Conservation (phyloP, 2,329 filamentous ascomycete genomes). For the Tolypocladium guangdongense region DNA sequence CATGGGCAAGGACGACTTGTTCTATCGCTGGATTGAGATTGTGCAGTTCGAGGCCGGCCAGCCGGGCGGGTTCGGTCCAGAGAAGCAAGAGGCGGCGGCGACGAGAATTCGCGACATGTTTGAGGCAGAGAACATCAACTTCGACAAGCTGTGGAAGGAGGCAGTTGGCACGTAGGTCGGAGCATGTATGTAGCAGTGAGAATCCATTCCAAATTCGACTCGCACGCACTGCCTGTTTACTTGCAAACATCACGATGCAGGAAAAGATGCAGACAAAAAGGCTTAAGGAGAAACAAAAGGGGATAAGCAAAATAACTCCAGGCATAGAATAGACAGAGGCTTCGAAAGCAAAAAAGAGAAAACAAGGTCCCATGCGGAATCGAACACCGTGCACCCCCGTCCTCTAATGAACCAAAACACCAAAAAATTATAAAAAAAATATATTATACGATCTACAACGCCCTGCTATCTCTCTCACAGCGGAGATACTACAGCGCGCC, state of each 20-base stretch:
- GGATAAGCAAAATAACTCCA: neutral
- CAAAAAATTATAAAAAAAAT: slow-evolving; percentile 1
- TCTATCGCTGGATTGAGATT: slow-evolving; percentile 88
- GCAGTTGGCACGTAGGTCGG: slow-evolving; percentile 27
- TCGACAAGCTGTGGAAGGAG: slow-evolving; percentile 68
- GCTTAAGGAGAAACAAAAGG: neutral
- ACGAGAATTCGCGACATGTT: slow-evolving; percentile 68
- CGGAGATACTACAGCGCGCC: slow-evolving; percentile 15
- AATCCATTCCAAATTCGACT: neutral
- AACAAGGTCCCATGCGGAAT: too few species aligned
- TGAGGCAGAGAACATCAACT: slow-evolving; percentile 63
- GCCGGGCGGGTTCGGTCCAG: slow-evolving; percentile 66
- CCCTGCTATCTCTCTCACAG: slow-evolving; percentile 12
- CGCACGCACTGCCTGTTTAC: neutral
- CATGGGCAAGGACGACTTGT: slow-evolving; percentile 77
- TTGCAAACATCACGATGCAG: neutral
- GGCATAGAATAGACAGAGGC: neutral
- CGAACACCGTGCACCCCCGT: too few species aligned
- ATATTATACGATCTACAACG: slow-evolving; percentile 1
- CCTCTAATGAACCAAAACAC: neutral
- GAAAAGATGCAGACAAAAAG: neutral
- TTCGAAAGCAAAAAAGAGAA: neutral
- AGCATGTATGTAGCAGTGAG: neutral
- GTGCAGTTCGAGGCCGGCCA: slow-evolving; percentile 77
- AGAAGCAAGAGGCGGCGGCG: slow-evolving; percentile 62